Evolutionary conservation across 805 yeast species (phyloP).

Genomic region (Metschnikowia cubensis): DNA sequence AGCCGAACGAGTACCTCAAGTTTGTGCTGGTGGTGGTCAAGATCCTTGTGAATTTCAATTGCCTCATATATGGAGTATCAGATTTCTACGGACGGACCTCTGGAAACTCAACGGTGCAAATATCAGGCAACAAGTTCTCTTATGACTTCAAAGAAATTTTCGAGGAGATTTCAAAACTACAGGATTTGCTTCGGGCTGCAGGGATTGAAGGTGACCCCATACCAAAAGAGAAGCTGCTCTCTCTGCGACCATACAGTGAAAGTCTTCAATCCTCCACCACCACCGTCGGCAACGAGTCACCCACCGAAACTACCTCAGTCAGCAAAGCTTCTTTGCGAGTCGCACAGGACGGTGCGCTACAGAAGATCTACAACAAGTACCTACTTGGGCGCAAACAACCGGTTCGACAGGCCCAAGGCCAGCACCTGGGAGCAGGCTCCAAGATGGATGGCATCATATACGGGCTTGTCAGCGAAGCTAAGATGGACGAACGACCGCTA

Average conservation of each 20-base stretch:
- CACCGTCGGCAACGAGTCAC: not conserved
- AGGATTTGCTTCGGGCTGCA: not conserved
- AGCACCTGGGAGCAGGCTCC: not conserved
- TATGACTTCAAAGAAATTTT: slow-evolving; percentile 22
- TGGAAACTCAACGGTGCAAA: not conserved
- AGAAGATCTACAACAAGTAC: slow-evolving; percentile 1
- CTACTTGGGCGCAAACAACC: not conserved
- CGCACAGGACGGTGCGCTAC: not conserved
- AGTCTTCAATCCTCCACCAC: not conserved
- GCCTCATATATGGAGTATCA: slow-evolving; percentile 11
- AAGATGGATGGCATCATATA: slow-evolving; percentile 16
- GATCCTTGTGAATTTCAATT: slow-evolving; percentile 33
- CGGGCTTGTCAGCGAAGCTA: slow-evolving; percentile 25
- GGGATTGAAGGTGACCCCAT: not conserved
- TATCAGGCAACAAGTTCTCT: slow-evolving; percentile 3
- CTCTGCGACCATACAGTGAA: not conserved
- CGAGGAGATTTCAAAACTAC: slow-evolving; percentile 2
- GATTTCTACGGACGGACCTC: not conserved
- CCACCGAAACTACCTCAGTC: not conserved
- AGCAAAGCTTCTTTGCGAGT: not conserved
- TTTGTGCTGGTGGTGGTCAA: slow-evolving; percentile 37
- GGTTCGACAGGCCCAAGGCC: not conserved
- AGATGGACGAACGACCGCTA: slow-evolving; percentile 1
- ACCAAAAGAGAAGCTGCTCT: not conserved
- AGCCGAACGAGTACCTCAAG: slow-evolving; percentile 34